Evolutionary conservation across 352 stramenopile genomes (phyloP), one percentile per base, ranked within the genome.

Genomic region (Pythium scleroteichum): DNA sequence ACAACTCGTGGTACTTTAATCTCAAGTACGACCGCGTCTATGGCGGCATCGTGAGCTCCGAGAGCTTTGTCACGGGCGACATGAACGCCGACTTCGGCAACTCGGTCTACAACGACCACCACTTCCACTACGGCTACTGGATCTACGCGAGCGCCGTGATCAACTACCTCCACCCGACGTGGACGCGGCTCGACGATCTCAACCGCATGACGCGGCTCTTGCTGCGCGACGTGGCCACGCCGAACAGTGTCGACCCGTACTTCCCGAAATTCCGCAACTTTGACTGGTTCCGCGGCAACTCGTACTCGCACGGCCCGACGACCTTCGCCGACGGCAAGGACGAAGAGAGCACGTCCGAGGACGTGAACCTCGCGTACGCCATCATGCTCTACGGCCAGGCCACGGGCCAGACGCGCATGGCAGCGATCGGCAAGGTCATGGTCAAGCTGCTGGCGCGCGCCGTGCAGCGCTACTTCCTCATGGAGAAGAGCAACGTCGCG

Each of bases 41-140:
- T 45, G 75, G 79, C 13, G 81, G 83, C 46, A 65, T 93, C 53
- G 79, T 91, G 45, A 87, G 72, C 59, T 84, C 75, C 0, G 64
- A 90, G 51, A 73, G 80, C 13, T 92, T 88, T 54, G 52, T 56
- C 2, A 76, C 67, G 38, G 59, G 68, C 1, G 75, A 90, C 47
- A 59, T 78, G 53, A 84, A 81, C 48, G 77, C 76, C 26, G 79
- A 90, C 63, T 92, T 88, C 53, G 82, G 82, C 57, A 90, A 87
- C 68, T 79, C 77, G 8, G 68, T 88, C 22, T 88, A 88, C 75
- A 90, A 90, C 27, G 81, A 90, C 62, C 81, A 90, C 59, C 81
- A 90, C 64, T 90, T 81, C 49, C 78, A 88, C 54, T 90, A 86
- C 53, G 81, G 81, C 58, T 90, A 90, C 70, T 90, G 81, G 81